phyloP scores from a whole-genome alignment of 2,329 filamentous ascomycete species.

The Dothistroma septosporum region DNA sequence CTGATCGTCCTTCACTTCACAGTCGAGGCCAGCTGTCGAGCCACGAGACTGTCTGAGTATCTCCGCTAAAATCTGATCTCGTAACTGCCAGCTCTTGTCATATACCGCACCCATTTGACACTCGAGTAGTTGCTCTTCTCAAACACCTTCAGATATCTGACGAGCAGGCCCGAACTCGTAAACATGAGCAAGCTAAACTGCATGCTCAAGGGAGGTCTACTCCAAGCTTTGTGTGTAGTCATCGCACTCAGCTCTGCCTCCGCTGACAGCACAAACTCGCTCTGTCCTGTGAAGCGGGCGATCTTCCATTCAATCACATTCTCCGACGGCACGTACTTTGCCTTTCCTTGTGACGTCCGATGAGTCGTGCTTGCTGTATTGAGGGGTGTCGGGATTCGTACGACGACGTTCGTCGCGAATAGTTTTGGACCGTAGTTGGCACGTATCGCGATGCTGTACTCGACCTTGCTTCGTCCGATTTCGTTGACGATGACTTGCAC shows the following conservation, averaged over 20 bases:
- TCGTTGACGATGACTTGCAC: conserved; percentile 98
- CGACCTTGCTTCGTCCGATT: conserved; percentile 92
- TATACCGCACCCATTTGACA: conserved; percentile 98
- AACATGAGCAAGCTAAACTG: conserved; percentile 97
- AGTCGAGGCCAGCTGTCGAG: not conserved
- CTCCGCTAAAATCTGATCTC: conserved; percentile 58
- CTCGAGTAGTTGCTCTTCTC: conserved; percentile 99
- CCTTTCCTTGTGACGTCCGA: conserved; percentile 90
- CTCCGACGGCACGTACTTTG: conserved; percentile 96
- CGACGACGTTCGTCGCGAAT: conserved; percentile 92
- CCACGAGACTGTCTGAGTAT: not conserved
- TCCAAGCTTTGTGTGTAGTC: conserved; percentile 98
- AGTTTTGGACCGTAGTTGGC: conserved; percentile 95
- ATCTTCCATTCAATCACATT: conserved; percentile 99
- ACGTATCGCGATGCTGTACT: conserved; percentile 96
- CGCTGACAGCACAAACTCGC: conserved; percentile 89
- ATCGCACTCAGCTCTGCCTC: conserved; percentile 92
- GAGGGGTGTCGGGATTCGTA: conserved; percentile 90
- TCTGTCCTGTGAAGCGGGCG: conserved; percentile 94
- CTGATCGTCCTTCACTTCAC: not conserved
- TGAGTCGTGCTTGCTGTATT: conserved; percentile 94
- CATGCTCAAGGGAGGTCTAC: conserved; percentile 82
- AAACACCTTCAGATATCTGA: conserved; percentile 96
- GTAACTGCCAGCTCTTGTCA: conserved; percentile 96
- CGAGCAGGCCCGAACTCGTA: conserved; percentile 85